phyloP scores from a whole-genome alignment of 495 filamentous ascomycete genomes.

The Penicillium robsamsonii region DNA sequence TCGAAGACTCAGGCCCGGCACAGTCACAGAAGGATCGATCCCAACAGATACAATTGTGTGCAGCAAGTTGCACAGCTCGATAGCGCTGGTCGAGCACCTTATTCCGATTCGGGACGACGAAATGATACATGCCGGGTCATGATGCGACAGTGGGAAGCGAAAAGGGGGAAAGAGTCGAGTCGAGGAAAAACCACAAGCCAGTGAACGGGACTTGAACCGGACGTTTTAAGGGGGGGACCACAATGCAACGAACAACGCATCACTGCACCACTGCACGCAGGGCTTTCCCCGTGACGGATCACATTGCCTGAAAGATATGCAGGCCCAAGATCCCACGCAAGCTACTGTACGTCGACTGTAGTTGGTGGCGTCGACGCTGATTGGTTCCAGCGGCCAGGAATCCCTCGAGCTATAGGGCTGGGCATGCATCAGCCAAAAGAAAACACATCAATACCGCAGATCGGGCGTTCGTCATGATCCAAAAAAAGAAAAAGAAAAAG shows the following conservation, averaged over 20 bases:
- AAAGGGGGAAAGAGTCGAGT: background rate
- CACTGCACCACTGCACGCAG: background rate
- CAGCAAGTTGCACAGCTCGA: background rate
- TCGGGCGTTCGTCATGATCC: slow-evolving; percentile 3
- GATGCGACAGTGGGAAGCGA: slow-evolving; percentile 7
- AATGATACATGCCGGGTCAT: slow-evolving; percentile 18
- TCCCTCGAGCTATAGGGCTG: slow-evolving; percentile 1
- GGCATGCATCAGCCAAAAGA: slow-evolving; percentile 2
- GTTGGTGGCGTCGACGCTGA: background rate
- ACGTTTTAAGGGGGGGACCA: slow-evolving; percentile 3
- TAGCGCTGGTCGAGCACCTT: slow-evolving; percentile 15
- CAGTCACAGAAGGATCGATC: background rate
- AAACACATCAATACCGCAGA: slow-evolving; percentile 8
- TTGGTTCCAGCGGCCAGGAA: slow-evolving; percentile 3
- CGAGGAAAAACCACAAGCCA: background rate
- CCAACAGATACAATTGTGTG: background rate
- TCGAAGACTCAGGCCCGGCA: background rate
- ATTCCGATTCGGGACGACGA: slow-evolving; percentile 3
- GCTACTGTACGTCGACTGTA: slow-evolving; percentile 5
- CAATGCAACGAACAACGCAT: slow-evolving; percentile 3
- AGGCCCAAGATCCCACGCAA: slow-evolving; percentile 17
- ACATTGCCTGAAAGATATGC: slow-evolving; percentile 32
- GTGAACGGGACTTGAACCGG: background rate
- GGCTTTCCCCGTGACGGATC: slow-evolving; percentile 22
- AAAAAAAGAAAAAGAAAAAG: background rate